Conservation (phyloP, 257 asterid genomes). For the Solanum bulbocastanum region DNA sequence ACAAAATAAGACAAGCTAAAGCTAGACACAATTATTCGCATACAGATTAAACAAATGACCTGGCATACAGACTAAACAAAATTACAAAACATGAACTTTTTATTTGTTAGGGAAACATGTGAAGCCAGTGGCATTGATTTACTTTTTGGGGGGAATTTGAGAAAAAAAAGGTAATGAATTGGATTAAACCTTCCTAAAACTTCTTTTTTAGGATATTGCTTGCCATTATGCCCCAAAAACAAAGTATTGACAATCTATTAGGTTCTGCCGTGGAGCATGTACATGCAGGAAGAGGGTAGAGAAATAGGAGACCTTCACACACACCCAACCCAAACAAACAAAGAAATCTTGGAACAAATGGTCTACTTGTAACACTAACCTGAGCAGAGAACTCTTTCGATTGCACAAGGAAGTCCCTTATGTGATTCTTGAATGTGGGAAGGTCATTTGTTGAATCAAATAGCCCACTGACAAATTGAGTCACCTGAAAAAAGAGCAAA, state of each 20-base stretch:
- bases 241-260: background rate
- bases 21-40: background rate
- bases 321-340: background rate
- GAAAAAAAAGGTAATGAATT: background rate
- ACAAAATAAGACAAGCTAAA: background rate
- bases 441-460: slow-evolving; percentile 63
- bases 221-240: background rate
- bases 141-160: background rate
- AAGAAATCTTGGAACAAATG: background rate
- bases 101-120: background rate
- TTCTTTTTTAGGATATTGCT: background rate
- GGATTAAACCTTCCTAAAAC: background rate
- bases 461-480: slow-evolving; percentile 85
- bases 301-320: background rate
- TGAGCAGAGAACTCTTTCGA: slow-evolving; percentile 97
- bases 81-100: background rate
- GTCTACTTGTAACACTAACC: slow-evolving; percentile 27
- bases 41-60: background rate
- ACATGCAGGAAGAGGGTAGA: background rate
- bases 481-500: slow-evolving; percentile 31
- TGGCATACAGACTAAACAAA: background rate
- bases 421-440: slow-evolving; percentile 68
- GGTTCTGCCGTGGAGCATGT: background rate
- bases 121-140: background rate
- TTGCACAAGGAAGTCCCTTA: slow-evolving; percentile 91